phyloP scores from a whole-genome alignment of 1,139 yeast genomes.

The Fermentozyma sake region DNA sequence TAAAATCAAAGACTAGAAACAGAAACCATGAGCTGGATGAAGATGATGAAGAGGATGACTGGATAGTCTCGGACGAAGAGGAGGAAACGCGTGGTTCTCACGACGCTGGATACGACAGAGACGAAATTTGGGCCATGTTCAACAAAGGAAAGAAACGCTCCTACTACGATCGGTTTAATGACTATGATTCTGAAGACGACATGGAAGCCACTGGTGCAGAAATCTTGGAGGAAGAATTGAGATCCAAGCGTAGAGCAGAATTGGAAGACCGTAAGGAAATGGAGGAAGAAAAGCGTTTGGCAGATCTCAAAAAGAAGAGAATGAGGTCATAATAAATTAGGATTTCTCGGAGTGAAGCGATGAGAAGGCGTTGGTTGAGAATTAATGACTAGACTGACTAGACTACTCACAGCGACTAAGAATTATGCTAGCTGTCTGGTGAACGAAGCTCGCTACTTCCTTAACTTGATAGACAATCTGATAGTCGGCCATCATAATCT shows the following conservation, averaged over 20 bases:
- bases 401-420: too few relatives aligned
- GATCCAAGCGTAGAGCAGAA: conserved; percentile 56
- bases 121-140: conserved; percentile 87
- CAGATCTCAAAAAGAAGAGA: conserved; percentile 26
- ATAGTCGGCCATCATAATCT: too few relatives aligned
- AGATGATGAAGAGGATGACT: conserved; percentile 42
- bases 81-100: conserved; percentile 11
- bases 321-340: conserved; percentile 7
- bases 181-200: conserved; percentile 56
- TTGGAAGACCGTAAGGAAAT: conserved; percentile 64
- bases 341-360: too few relatives aligned
- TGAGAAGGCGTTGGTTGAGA: too few relatives aligned
- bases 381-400: too few relatives aligned
- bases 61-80: conserved; percentile 56
- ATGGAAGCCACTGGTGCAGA: conserved; percentile 96
- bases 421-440: too few relatives aligned
- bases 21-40: conserved; percentile 14
- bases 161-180: conserved; percentile 41
- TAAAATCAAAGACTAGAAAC: conserved; percentile 10
- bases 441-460: too few relatives aligned
- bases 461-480: too few relatives aligned
- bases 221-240: conserved; percentile 72
- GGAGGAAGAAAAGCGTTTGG: conserved; percentile 42
- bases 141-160: conserved; percentile 56
- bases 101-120: conserved; percentile 57